phyloP scores from a whole-genome alignment of 345 rosid species.

The Sisymbrium irio region DNA sequence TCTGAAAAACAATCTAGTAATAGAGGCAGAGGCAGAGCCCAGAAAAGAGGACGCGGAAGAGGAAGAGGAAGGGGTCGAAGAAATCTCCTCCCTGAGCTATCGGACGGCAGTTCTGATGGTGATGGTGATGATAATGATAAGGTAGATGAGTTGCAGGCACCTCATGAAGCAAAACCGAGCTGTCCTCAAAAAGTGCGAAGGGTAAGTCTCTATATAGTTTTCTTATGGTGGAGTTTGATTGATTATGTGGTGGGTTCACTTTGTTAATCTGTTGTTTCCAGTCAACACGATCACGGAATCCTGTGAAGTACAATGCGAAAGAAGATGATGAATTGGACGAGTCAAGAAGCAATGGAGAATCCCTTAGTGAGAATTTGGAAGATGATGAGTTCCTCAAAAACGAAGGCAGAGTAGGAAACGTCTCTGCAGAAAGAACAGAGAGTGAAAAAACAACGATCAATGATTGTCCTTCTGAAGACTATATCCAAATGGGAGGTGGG shows the following conservation, averaged over 20 bases:
- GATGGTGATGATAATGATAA: slow-evolving; percentile 15
- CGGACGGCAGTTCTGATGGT: slow-evolving; percentile 50
- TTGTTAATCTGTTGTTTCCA: slow-evolving; percentile 32
- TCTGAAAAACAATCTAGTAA: slow-evolving; percentile 40
- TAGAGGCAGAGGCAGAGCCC: slow-evolving; percentile 36
- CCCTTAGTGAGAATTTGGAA: slow-evolving; percentile 18
- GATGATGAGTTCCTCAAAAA: slow-evolving; percentile 21
- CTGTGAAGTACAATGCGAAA: slow-evolving; percentile 44
- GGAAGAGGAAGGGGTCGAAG: slow-evolving; percentile 42
- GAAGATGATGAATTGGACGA: slow-evolving; percentile 48
- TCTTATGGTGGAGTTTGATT: not conserved
- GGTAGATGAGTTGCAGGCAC: slow-evolving; percentile 33
- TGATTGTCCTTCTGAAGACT: slow-evolving; percentile 24
- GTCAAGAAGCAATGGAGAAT: slow-evolving; percentile 23
- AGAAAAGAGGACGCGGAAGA: slow-evolving; percentile 18
- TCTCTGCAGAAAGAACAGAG: slow-evolving; percentile 16
- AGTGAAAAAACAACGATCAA: slow-evolving; percentile 19
- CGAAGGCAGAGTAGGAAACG: slow-evolving; percentile 12
- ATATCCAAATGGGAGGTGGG: slow-evolving; percentile 52
- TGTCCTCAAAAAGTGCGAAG: slow-evolving; percentile 47
- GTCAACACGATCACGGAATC: slow-evolving; percentile 67
- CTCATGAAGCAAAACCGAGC: slow-evolving; percentile 25
- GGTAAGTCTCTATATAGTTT: slow-evolving; percentile 44
- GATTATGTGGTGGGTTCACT: not conserved
- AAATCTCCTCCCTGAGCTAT: slow-evolving; percentile 34